Evolutionary conservation across 2,329 filamentous ascomycete genomes (phyloP).

Genomic region (Cladosporium sp.): DNA sequence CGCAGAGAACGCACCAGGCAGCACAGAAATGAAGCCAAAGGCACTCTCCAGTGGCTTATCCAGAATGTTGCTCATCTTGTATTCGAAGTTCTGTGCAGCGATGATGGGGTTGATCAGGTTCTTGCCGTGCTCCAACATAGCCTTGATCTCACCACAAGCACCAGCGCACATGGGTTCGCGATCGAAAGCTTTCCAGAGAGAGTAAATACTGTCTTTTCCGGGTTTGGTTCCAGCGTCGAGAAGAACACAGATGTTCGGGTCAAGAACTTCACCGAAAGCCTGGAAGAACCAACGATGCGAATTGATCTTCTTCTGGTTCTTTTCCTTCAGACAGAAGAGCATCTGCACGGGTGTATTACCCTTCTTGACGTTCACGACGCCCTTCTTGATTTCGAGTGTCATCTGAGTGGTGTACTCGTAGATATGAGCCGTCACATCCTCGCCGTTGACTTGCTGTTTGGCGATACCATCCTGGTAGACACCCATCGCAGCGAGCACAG

Average conservation of each 20-base stretch:
- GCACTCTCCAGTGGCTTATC: constrained; percentile 97
- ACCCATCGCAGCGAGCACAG: constrained; percentile 86
- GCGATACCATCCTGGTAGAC: constrained; percentile 98
- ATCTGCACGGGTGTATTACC: constrained; percentile 87
- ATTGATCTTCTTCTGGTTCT: constrained; percentile 99
- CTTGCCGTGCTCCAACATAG: constrained; percentile 85
- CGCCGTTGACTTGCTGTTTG: constrained; percentile 94
- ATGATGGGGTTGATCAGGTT: constrained; percentile 91
- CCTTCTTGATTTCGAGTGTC: constrained; percentile 83
- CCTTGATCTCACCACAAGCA: constrained; percentile 98
- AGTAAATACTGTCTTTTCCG: constrained; percentile 91
- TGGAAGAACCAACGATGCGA: constrained; percentile 99
- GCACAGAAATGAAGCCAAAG: constrained; percentile 95
- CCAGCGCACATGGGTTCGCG: constrained; percentile 96
- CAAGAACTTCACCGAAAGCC: constrained; percentile 84
- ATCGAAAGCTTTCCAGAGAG: constrained; percentile 98
- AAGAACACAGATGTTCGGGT: constrained; percentile 95
- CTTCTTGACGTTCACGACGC: constrained; percentile 78
- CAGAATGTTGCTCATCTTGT: constrained; percentile 99
- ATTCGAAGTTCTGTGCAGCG: constrained; percentile 97
- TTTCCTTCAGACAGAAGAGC: constrained; percentile 97
- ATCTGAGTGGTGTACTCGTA: constrained; percentile 91
- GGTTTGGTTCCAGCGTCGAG: constrained; percentile 95
- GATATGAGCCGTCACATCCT: constrained; percentile 95
- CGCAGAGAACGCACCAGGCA: constrained; percentile 97